These are phyloP conservation scores for Gossypium trilobum DNA, from an alignment of 441 rosid genomes.

Conservation along the genomic window DNA sequence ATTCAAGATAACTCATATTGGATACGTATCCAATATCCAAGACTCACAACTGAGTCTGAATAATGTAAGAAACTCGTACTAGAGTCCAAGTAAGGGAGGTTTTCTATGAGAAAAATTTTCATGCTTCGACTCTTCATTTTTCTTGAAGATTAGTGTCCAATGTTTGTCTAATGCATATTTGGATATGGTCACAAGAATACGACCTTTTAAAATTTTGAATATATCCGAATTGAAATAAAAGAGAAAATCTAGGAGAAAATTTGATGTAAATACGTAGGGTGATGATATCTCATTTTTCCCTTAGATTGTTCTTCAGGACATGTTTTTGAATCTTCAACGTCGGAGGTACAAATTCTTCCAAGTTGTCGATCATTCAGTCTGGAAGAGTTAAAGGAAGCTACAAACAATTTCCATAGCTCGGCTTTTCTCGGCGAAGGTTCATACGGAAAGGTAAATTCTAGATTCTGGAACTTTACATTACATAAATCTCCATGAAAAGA, in stretches of 20 bases:
- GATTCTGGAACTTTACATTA: neutral
- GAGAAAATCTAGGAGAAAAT: no score
- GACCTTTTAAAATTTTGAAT: no score
- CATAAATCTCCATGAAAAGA: neutral
- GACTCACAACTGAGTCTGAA: neutral
- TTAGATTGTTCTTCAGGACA: conserved; percentile 39
- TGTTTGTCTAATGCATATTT: no score
- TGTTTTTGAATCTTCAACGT: conserved; percentile 63
- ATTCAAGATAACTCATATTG: neutral
- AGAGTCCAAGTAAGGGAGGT: no score
- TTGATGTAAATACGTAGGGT: neutral
- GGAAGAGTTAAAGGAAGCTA: conserved; percentile 81
- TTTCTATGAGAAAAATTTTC: neutral
- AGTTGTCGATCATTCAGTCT: conserved; percentile 43
- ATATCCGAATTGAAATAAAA: no score
- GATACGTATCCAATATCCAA: neutral
- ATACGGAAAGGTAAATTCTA: conserved; percentile 58
- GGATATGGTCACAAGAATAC: no score
- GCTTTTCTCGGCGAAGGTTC: conserved; percentile 71
- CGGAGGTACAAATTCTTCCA: conserved; percentile 53
- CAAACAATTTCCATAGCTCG: conserved; percentile 54
- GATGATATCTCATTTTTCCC: neutral
- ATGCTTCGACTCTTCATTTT: no score
- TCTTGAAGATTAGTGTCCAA: no score
- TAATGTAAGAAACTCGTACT: no score